Evolutionary conservation across 306 rosid species (phyloP).

Genomic region (Vigna unguiculata): DNA sequence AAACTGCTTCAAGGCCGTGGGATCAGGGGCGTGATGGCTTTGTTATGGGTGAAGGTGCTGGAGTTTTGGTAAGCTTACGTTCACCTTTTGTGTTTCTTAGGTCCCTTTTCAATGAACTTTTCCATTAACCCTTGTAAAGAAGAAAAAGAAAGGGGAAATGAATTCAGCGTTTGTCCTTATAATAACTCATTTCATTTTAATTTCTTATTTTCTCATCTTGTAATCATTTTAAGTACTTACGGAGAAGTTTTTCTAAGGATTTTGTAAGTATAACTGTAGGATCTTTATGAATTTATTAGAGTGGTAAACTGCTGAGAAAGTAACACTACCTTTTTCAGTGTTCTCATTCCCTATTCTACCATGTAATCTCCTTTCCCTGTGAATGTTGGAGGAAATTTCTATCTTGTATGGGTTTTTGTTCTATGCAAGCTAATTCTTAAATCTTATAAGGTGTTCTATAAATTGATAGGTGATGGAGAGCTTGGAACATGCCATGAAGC

Average conservation of each 20-base stretch:
- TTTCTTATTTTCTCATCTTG: neutral
- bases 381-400: neutral
- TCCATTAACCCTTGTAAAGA: neutral
- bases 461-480: slow-evolving; percentile 88
- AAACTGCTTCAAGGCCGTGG: slow-evolving; percentile 99
- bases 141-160: neutral
- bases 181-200: neutral
- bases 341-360: neutral
- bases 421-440: slow-evolving; percentile 4
- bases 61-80: slow-evolving; percentile 75
- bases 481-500: slow-evolving; percentile 94
- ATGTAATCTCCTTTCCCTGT: neutral
- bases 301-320: slow-evolving; percentile 21
- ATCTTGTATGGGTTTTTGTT: neutral
- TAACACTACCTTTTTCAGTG: neutral
- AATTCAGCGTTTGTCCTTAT: neutral
- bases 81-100: slow-evolving; percentile 11
- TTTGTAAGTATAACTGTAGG: neutral
- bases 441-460: slow-evolving; percentile 2
- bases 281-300: neutral
- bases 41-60: slow-evolving; percentile 99
- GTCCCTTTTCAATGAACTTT: too few relatives aligned
- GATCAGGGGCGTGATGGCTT: slow-evolving; percentile 94
- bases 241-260: neutral
- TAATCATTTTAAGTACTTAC: neutral